Evolutionary conservation across 768 basidiomycete genomes (phyloP).

Genomic region (Cyathus striatus): DNA sequence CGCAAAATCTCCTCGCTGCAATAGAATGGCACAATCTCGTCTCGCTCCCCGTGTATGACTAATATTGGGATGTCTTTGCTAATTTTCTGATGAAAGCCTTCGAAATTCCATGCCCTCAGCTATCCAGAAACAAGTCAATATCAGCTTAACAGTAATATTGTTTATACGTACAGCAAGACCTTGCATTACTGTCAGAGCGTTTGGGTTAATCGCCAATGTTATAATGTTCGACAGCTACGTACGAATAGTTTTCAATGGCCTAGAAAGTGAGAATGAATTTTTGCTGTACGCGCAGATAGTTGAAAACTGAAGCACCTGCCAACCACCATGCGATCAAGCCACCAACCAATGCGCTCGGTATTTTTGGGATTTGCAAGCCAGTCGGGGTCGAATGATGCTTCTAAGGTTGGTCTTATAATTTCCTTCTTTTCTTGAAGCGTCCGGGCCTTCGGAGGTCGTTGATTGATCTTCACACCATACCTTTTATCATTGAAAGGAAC

Average conservation of each 20-base stretch:
- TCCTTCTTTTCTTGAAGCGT: conserved; percentile 24
- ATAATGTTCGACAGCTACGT: too few species aligned
- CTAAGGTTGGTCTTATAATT: conserved; percentile 20
- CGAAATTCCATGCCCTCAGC: conserved; percentile 25
- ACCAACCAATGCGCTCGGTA: conserved; percentile 14
- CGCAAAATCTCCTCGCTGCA: conserved; percentile 27
- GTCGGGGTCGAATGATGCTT: conserved; percentile 23
- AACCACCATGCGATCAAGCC: conserved; percentile 14
- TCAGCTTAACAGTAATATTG: conserved; percentile 9
- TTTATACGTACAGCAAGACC: conserved; percentile 19
- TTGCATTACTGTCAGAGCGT: conserved; percentile 22
- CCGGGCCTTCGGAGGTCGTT: too few species aligned
- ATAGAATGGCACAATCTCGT: conserved; percentile 31
- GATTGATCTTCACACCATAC: conserved; percentile 4
- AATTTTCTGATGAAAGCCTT: conserved; percentile 22
- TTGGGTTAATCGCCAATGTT: background rate
- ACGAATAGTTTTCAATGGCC: conserved; percentile 25
- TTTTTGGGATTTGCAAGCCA: conserved; percentile 21
- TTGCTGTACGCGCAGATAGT: too few species aligned
- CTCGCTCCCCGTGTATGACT: conserved; percentile 36
- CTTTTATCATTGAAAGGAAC: conserved; percentile 18
- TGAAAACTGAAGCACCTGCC: conserved; percentile 21
- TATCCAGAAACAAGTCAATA: conserved; percentile 26
- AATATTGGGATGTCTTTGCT: conserved; percentile 24
- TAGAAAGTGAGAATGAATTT: conserved; percentile 6